These are phyloP conservation scores for Sophora flavescens DNA, from an alignment of 306 rosid genomes.

Conservation along the genomic window DNA sequence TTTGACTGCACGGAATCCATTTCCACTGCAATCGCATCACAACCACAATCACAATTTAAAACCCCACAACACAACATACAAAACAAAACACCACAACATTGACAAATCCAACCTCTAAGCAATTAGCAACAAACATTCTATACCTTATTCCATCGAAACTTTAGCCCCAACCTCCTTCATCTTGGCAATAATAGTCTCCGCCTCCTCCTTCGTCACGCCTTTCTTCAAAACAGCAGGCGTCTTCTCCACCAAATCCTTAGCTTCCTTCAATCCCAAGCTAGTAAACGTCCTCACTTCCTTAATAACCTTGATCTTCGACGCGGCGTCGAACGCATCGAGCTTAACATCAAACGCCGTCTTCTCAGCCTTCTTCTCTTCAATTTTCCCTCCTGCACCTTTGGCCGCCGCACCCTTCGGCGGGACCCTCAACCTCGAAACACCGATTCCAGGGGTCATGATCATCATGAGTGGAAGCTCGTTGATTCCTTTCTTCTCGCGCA, in stretches of 20 bases:
- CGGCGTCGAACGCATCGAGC: slow-evolving; percentile 86
- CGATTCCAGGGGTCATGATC: slow-evolving; percentile 90
- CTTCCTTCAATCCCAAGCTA: slow-evolving; percentile 95
- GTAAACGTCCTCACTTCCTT: slow-evolving; percentile 93
- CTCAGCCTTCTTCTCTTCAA: slow-evolving; percentile 70
- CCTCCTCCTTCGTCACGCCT: slow-evolving; percentile 92
- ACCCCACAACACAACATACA: background rate
- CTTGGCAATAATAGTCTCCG: slow-evolving; percentile 78
- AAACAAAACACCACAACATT: background rate
- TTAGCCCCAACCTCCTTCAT: slow-evolving; percentile 92
- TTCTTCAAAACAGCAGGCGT: slow-evolving; percentile 87
- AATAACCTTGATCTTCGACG: slow-evolving; percentile 84
- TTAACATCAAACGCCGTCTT: slow-evolving; percentile 86
- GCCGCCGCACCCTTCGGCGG: slow-evolving; percentile 48
- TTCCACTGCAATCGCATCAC: no score
- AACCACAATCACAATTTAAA: no score
- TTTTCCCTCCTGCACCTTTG: slow-evolving; percentile 34
- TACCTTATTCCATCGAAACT: slow-evolving; percentile 88
- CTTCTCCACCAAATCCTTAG: slow-evolving; percentile 96
- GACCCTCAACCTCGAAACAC: slow-evolving; percentile 56
- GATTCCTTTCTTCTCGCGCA: slow-evolving; percentile 72
- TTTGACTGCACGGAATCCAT: no score
- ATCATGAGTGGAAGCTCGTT: slow-evolving; percentile 83
- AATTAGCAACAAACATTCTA: background rate
- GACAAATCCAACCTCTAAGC: background rate